Percentiles rank a stretch among this genome's conserved stretches.
phyloP scores from a whole-genome alignment of 2,329 filamentous ascomycete genomes.

The Pestalotiopsis sp. region DNA sequence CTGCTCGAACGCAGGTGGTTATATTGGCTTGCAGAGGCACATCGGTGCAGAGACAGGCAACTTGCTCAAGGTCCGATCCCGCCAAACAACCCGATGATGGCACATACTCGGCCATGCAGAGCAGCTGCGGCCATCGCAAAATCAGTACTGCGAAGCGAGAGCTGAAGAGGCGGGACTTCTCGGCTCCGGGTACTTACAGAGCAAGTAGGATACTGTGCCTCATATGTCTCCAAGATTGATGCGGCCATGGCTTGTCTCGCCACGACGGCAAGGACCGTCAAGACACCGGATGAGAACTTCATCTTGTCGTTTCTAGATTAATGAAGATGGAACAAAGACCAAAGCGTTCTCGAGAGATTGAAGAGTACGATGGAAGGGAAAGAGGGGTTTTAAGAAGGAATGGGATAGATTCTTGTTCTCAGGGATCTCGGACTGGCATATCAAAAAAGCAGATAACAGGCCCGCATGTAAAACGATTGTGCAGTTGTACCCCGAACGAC shows the following conservation, averaged over 20 bases:
- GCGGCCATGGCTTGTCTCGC: not conserved
- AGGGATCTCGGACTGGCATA: not conserved
- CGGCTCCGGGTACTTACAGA: constrained; percentile 7
- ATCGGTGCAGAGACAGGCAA: constrained; percentile 14
- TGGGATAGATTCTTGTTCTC: not conserved
- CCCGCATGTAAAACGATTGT: not conserved
- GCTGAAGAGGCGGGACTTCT: not conserved
- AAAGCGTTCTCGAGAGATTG: not conserved
- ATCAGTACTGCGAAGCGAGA: not conserved
- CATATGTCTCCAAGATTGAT: not conserved
- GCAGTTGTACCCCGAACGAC: not conserved
- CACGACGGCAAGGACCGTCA: not conserved
- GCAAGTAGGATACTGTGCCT: constrained; percentile 8
- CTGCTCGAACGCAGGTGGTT: constrained; percentile 11
- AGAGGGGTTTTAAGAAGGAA: not conserved
- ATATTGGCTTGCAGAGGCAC: constrained; percentile 11
- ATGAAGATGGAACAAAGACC: not conserved
- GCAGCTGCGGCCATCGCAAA: not conserved
- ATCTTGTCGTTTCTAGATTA: not conserved
- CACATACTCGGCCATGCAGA: constrained; percentile 4
- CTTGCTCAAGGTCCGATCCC: not conserved
- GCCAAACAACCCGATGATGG: constrained; percentile 2
- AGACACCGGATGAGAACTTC: not conserved
- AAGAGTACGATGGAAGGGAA: not conserved
- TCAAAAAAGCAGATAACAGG: not conserved